phyloP scores from a whole-genome alignment of 176 grass and related monocot species.

The Zizania latifolia region DNA sequence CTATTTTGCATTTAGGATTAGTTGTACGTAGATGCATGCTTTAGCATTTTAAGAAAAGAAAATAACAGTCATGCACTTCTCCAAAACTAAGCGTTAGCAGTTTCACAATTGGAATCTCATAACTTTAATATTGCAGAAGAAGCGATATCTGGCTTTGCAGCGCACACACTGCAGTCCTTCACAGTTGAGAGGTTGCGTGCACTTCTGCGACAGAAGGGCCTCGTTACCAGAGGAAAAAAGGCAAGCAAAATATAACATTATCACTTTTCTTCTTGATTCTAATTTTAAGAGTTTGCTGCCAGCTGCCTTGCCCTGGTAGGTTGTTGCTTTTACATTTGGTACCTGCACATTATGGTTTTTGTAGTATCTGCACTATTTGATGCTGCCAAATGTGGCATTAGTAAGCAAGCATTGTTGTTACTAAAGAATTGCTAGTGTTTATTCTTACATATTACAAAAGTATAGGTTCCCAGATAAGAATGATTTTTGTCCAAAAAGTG shows the following conservation, averaged over 20 bases:
- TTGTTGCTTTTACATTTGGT: background rate
- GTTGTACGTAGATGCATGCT: background rate
- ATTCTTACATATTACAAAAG: background rate
- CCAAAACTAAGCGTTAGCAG: background rate
- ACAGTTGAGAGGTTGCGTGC: slow-evolving; percentile 72
- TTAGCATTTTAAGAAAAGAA: slow-evolving; percentile 10
- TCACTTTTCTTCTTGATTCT: slow-evolving; percentile 15
- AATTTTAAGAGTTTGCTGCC: background rate
- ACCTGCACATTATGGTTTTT: background rate
- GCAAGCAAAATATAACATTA: slow-evolving; percentile 44
- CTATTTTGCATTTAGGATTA: background rate
- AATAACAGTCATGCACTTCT: background rate
- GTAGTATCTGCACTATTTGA: background rate
- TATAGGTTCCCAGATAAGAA: background rate
- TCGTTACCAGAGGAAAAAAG: slow-evolving; percentile 81
- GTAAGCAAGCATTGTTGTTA: background rate
- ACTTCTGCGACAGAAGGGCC: slow-evolving; percentile 75
- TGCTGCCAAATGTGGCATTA: background rate
- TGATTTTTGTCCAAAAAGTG: background rate
- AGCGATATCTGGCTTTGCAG: slow-evolving; percentile 53
- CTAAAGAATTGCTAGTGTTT: background rate
- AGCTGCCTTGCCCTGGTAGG: background rate
- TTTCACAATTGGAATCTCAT: slow-evolving; percentile 8
- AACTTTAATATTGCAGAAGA: slow-evolving; percentile 32
- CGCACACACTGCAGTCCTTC: slow-evolving; percentile 62